Evolutionary conservation across 768 basidiomycete species (phyloP).

Genomic region (Butyriboletus loyo): DNA sequence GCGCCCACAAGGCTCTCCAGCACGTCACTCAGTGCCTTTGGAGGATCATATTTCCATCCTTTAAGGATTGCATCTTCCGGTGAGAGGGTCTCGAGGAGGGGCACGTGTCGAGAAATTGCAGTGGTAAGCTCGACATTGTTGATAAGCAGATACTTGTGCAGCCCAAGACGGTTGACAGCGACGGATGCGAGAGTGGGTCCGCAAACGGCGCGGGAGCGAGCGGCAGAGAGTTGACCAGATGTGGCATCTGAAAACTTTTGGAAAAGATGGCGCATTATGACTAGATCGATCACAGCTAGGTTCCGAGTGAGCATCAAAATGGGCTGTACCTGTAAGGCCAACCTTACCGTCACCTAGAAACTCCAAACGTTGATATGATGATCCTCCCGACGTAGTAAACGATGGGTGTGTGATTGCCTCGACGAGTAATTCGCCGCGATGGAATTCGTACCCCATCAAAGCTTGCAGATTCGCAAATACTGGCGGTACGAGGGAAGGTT

Average conservation of each 20-base stretch:
- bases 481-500: constrained; percentile 36
- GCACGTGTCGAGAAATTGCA: constrained; percentile 60
- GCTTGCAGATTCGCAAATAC: constrained; percentile 59
- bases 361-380: constrained; percentile 83
- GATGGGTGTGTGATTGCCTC: constrained; percentile 89
- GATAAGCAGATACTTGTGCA: constrained; percentile 70
- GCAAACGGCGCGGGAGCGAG: constrained; percentile 70
- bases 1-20: constrained; percentile 85
- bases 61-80: constrained; percentile 60
- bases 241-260: constrained; percentile 66
- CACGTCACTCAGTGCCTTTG: constrained; percentile 81
- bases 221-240: constrained; percentile 73
- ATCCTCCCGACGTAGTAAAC: constrained; percentile 48
- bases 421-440: constrained; percentile 55
- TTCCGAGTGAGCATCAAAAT: constrained; percentile 7
- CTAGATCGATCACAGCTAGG: constrained; percentile 67
- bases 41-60: constrained; percentile 82
- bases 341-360: constrained; percentile 84
- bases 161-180: constrained; percentile 56
- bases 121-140: constrained; percentile 65
- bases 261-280: constrained; percentile 70
- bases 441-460: constrained; percentile 67
- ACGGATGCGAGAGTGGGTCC: constrained; percentile 68
- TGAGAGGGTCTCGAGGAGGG: constrained; percentile 53
- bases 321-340: neutral